phyloP scores from a whole-genome alignment of 2,329 filamentous ascomycete genomes.

The Byssoonygena ceratinophila region DNA sequence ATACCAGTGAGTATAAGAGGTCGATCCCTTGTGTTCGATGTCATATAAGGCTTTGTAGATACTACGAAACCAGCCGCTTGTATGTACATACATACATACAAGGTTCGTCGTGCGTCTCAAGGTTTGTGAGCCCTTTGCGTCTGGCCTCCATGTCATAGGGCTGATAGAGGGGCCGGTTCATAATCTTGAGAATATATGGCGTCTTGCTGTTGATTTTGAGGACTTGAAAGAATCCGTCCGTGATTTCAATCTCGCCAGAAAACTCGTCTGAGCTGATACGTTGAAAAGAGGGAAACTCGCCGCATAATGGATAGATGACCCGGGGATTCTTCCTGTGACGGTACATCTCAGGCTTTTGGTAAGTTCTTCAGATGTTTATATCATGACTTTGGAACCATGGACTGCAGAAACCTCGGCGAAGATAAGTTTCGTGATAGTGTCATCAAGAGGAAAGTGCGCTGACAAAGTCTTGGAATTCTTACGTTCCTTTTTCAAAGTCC shows the following conservation, averaged over 20 bases:
- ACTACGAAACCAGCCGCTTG: conserved; percentile 17
- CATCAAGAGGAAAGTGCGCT: conserved; percentile 14
- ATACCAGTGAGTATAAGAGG: conserved; percentile 15
- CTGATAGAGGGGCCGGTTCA: conserved; percentile 18
- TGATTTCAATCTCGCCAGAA: conserved; percentile 1
- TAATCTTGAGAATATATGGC: conserved; percentile 10
- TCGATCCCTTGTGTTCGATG: not conserved
- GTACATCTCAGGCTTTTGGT: not conserved
- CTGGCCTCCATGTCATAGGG: conserved; percentile 13
- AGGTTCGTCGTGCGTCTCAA: conserved; percentile 15
- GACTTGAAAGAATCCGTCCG: conserved; percentile 4
- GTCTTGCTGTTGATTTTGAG: not conserved
- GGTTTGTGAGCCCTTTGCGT: conserved; percentile 15
- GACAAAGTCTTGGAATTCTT: conserved; percentile 13
- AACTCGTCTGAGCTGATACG: conserved; percentile 12
- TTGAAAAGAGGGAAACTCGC: conserved; percentile 13
- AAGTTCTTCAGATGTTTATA: not conserved
- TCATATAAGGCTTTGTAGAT: conserved; percentile 1
- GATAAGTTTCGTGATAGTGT: conserved; percentile 10
- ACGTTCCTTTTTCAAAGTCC: not conserved
- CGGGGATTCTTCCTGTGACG: conserved; percentile 3
- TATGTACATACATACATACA: no score
- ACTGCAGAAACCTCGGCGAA: not conserved
- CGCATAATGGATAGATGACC: conserved; percentile 8
- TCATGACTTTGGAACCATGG: not conserved